phyloP scores from a whole-genome alignment of 1,284 basidiomycete species.

The Dichomitus squalens region DNA sequence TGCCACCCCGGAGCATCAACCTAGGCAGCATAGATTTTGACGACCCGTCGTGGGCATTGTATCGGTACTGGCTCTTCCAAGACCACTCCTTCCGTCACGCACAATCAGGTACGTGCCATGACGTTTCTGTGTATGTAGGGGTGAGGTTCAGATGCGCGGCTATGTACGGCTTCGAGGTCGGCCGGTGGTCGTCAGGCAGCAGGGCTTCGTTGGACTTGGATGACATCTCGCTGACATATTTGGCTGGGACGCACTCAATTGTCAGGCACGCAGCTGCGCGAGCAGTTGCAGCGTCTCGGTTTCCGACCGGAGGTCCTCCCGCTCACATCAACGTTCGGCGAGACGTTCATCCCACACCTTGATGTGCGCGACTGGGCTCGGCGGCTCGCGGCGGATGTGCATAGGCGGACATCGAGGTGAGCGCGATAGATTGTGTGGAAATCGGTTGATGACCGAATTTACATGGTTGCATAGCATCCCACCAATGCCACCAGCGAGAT shows the following conservation, averaged over 20 bases:
- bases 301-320: slow-evolving; percentile 4
- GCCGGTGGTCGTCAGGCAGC: too few relatives aligned
- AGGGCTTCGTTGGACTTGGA: too few relatives aligned
- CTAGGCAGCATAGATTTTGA: not conserved
- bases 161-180: too few relatives aligned
- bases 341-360: not conserved
- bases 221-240: too few relatives aligned
- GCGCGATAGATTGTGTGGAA: not conserved
- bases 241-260: not conserved
- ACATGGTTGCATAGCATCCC: not conserved
- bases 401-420: not conserved
- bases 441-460: not conserved
- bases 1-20: not conserved
- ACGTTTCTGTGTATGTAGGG: too few relatives aligned
- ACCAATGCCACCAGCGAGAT: not conserved
- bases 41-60: not conserved
- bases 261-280: not conserved
- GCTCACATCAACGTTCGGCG: not conserved
- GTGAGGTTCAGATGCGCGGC: too few relatives aligned
- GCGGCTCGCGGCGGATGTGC: not conserved
- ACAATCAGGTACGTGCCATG: not conserved
- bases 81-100: not conserved
- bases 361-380: slow-evolving; percentile 3
- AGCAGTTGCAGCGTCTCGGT: not conserved
- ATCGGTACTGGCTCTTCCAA: not conserved